These are phyloP conservation scores for Schizochytrium sp. DNA, from an alignment of 108 stramenopile species.

Conservation along the genomic window DNA sequence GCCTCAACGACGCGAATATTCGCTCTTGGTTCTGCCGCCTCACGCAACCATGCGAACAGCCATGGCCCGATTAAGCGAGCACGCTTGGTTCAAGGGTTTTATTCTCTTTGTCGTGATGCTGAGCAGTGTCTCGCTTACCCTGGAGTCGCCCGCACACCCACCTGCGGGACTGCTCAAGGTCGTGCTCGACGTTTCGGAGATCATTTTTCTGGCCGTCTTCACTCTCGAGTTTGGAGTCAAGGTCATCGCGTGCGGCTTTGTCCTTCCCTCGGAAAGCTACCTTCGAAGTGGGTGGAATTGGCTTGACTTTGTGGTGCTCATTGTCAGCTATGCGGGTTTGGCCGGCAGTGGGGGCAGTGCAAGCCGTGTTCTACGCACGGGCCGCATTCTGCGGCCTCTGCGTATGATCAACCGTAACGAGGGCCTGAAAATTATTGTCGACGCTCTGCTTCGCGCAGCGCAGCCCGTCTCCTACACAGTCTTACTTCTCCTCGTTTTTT, in stretches of 20 bases:
- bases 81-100: neutral
- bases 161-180: neutral
- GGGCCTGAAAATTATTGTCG: conserved; percentile 5
- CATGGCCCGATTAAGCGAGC: neutral
- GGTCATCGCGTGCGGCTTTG: neutral
- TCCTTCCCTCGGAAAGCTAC: neutral
- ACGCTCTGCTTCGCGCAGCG: conserved; percentile 6
- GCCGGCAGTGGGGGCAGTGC: neutral
- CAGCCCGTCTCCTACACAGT: neutral
- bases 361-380: neutral
- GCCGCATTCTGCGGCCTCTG: conserved; percentile 16
- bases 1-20: neutral
- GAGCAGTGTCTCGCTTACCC: neutral
- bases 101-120: neutral
- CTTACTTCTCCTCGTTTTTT: conserved; percentile 4
- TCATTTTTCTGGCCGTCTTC: conserved; percentile 1
- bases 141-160: neutral
- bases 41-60: neutral
- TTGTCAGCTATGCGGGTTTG: neutral
- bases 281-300: neutral
- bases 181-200: neutral
- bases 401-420: conserved; percentile 15
- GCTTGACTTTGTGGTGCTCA: conserved; percentile 22
- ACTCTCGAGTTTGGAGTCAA: conserved; percentile 17
- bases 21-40: neutral